These are phyloP conservation scores for Solanum sejunctum DNA, from an alignment of 257 asterid genomes.

Conservation along the genomic window DNA sequence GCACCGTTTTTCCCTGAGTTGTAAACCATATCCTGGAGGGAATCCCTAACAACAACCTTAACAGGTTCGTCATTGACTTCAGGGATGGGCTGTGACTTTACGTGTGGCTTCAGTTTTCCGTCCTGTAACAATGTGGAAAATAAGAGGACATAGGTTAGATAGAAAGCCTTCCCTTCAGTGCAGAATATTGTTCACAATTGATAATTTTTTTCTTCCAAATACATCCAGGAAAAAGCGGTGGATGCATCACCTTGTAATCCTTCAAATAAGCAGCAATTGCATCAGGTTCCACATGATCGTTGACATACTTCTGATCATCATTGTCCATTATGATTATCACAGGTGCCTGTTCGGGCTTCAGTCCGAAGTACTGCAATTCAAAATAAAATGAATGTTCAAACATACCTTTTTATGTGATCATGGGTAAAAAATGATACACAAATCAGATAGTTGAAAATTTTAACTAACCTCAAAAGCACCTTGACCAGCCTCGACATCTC, in stretches of 20 bases:
- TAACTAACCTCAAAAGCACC: conserved; percentile 63
- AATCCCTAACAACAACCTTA: conserved; percentile 66
- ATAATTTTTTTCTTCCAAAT: background rate
- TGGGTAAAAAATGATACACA: background rate
- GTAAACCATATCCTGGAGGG: conserved; percentile 18
- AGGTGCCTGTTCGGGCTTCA: conserved; percentile 56
- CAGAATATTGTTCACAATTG: background rate
- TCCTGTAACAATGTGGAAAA: conserved; percentile 30
- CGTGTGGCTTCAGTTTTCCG: conserved; percentile 45
- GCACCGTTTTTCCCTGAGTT: conserved; percentile 8
- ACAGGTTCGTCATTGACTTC: conserved; percentile 73
- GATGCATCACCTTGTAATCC: conserved; percentile 38
- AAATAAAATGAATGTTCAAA: background rate
- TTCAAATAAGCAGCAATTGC: conserved; percentile 48
- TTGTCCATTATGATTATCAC: conserved; percentile 36
- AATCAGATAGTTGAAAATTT: background rate
- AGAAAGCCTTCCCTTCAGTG: background rate
- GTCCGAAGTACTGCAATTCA: conserved; percentile 63
- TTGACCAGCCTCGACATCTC: conserved; percentile 46
- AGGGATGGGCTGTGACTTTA: conserved; percentile 69
- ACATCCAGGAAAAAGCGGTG: background rate
- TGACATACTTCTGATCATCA: conserved; percentile 45
- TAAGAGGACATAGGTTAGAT: background rate
- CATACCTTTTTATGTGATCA: background rate
- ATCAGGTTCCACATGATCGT: conserved; percentile 44